Base-by-base conservation (phyloP, 1,139 yeast species). In the Yamadazyma atmosphaerica region DNA sequence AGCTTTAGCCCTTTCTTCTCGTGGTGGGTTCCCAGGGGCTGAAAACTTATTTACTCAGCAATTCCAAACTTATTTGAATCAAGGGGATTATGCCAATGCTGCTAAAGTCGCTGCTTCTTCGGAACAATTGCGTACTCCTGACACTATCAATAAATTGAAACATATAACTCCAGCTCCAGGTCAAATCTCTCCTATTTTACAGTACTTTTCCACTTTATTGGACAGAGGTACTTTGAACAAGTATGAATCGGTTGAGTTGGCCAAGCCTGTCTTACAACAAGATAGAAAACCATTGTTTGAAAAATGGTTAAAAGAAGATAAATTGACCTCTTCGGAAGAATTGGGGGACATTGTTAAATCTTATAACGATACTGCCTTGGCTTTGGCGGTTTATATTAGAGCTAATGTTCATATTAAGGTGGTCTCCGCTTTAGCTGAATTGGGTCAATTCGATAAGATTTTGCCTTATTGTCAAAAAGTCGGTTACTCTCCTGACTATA, bases 71-170 rank as follows among this genome's bases (percentile, higher is more conserved):
- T 77, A 84, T 54, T 74, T 94, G 56, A 79, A 81, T 53, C 81
- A 83, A 54, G 97, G 97, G 49, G 95, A 89, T 59, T 92, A 89
- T 58, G 73, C 83, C 42, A 84, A 83, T 55, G 98, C 98, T 38
- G 98, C 98, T 34, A 89, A 88, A 67, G 88, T 92, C 43, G 98
- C 98, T 34, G 98, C 98, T 16, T 84, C 96, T 28, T 87, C 96
- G 13, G 92, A 89, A 43, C 89, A 89, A 58, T 75, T 94, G 65
- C 83, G 99, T 71, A 90, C 96, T 34, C 95, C 87, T 45, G 95
- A 87, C 48, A 92, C 98, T 30, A 90, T 94, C 58, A 86, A 89
- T 65, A 87, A 89, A 64, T 81, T 94, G 70, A 92, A 92, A 67
- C 82, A 82, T 56, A 76, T 92, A 44, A 95, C 94, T 50, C 88